phyloP scores from a whole-genome alignment of 2,329 filamentous ascomycete species.

The Aureobasidium sp. region DNA sequence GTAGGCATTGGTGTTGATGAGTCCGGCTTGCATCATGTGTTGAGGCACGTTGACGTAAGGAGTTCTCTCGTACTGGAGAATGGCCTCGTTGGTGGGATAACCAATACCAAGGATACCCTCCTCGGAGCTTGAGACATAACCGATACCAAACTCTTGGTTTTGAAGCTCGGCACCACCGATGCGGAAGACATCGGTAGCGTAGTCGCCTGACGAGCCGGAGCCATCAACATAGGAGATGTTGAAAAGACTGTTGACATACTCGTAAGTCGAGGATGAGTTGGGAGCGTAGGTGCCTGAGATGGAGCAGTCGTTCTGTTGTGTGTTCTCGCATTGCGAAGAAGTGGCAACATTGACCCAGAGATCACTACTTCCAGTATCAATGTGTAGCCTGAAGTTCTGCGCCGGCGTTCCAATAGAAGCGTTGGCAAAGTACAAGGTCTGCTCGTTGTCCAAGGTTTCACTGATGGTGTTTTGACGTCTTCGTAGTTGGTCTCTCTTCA shows the following conservation, averaged over 20 bases:
- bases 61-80: conserved; percentile 49
- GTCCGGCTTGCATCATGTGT: conserved; percentile 54
- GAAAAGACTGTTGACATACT: conserved; percentile 66
- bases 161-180: conserved; percentile 50
- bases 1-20: conserved; percentile 59
- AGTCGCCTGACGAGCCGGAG: conserved; percentile 69
- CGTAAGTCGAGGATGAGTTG: conserved; percentile 68
- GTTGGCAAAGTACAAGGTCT: conserved; percentile 54
- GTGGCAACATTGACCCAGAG: conserved; percentile 58
- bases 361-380: conserved; percentile 59
- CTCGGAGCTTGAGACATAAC: conserved; percentile 52
- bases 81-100: conserved; percentile 71
- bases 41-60: conserved; percentile 57
- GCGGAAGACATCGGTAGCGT: conserved; percentile 65
- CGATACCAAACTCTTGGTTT: conserved; percentile 64
- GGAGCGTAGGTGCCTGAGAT: conserved; percentile 60
- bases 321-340: conserved; percentile 52
- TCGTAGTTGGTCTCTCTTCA: conserved; percentile 40
- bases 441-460: conserved; percentile 49
- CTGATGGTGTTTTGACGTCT: conserved; percentile 39
- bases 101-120: conserved; percentile 82
- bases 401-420: conserved; percentile 50
- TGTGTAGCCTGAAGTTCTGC: conserved; percentile 49
- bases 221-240: conserved; percentile 86
- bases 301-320: conserved; percentile 44